A percentile compares a stretch with the other conserved stretches of the same genome.
Evolutionary conservation across 371 early-diverging fungal species (phyloP).

Genomic region (Sporodiniella umbellata): DNA sequence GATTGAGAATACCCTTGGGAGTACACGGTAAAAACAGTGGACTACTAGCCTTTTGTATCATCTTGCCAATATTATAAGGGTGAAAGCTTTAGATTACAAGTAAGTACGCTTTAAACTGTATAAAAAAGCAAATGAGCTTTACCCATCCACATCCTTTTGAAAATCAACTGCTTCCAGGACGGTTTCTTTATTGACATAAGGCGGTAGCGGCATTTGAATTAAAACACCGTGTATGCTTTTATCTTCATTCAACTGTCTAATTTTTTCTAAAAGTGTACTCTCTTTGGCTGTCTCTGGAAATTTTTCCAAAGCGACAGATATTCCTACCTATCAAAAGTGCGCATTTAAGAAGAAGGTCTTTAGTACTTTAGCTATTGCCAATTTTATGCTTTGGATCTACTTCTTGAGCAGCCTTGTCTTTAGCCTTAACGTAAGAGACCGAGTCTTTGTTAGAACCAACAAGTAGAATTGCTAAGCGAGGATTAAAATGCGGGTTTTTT

Average conservation of each 20-base stretch:
- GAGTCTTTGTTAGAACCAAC: slow-evolving; percentile 93
- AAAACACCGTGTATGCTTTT: slow-evolving; percentile 83
- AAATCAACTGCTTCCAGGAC: slow-evolving; percentile 82
- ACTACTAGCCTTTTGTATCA: slow-evolving; percentile 72
- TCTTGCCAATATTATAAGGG: slow-evolving; percentile 84
- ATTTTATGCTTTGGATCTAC: slow-evolving; percentile 43
- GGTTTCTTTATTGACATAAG: slow-evolving; percentile 68
- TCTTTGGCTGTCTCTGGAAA: slow-evolving; percentile 50
- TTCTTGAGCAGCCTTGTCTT: slow-evolving; percentile 85
- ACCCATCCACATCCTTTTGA: slow-evolving; percentile 95
- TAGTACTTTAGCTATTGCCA: not conserved
- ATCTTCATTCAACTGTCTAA: slow-evolving; percentile 74
- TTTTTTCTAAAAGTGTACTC: slow-evolving; percentile 48
- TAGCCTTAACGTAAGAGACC: slow-evolving; percentile 84
- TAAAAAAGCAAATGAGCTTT: too few species aligned
- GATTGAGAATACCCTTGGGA: slow-evolving; percentile 86
- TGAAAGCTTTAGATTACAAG: slow-evolving; percentile 60
- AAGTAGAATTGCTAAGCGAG: slow-evolving; percentile 88
- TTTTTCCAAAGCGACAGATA: slow-evolving; percentile 52
- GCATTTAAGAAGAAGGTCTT: not conserved
- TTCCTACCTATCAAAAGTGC: slow-evolving; percentile 48
- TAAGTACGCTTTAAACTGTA: not conserved
- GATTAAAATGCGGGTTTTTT: slow-evolving; percentile 64
- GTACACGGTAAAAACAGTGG: slow-evolving; percentile 93
- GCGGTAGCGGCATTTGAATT: slow-evolving; percentile 93